Conservation (phyloP, 495 filamentous ascomycete genomes). For the Penicillium bovifimosum region DNA sequence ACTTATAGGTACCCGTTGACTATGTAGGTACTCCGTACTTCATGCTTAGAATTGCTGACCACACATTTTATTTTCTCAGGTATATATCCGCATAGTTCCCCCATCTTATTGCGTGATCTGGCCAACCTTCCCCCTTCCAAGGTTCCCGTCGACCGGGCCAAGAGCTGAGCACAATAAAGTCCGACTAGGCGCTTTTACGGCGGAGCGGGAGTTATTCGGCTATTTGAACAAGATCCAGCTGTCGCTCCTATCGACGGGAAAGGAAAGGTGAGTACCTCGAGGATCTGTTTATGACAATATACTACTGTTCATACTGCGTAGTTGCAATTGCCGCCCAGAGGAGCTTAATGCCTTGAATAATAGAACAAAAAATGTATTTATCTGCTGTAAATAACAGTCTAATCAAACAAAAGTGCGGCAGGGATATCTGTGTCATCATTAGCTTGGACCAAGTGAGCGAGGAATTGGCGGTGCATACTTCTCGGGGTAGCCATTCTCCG, state of each 20-base stretch:
- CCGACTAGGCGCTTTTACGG: too few relatives aligned
- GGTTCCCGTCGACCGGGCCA: too few relatives aligned
- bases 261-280: background rate
- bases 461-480: slow-evolving; percentile 33
- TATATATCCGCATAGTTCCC: background rate
- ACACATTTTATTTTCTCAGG: background rate
- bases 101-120: background rate
- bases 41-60: background rate
- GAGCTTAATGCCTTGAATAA: background rate
- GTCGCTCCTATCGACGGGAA: too few relatives aligned
- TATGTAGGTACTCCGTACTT: too few relatives aligned
- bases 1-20: background rate
- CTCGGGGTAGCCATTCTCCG: slow-evolving; percentile 46
- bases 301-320: background rate
- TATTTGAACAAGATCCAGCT: background rate
- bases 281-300: background rate
- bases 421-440: slow-evolving; percentile 39
- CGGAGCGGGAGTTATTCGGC: background rate
- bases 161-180: too few relatives aligned
- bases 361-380: slow-evolving; percentile 1
- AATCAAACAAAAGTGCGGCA: slow-evolving; percentile 49
- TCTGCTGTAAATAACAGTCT: slow-evolving; percentile 4
- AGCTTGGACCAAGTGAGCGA: slow-evolving; percentile 6
- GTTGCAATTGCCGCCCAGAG: background rate
- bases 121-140: too few relatives aligned